These are phyloP conservation scores for Claviceps sp. DNA, from an alignment of 2,329 filamentous ascomycete genomes.

Conservation along the genomic window DNA sequence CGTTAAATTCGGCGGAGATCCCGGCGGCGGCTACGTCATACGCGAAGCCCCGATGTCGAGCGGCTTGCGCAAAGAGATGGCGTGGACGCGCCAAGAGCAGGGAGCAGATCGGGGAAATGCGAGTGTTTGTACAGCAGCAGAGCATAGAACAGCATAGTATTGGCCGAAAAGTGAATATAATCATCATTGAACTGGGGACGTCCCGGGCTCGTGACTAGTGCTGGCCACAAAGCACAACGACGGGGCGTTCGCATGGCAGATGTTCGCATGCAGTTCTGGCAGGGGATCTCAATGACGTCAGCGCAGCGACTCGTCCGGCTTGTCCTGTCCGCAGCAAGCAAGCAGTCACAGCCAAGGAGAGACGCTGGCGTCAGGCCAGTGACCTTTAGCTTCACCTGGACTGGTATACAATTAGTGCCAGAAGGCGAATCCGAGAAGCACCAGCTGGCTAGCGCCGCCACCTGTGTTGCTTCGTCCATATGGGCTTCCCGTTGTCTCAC, in stretches of 20 bases:
- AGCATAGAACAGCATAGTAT: no score
- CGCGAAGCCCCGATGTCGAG: background rate
- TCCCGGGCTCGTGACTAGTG: no score
- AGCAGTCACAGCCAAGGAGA: background rate
- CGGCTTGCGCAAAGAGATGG: no score
- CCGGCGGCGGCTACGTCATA: background rate
- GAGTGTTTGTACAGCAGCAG: no score
- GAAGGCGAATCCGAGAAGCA: conserved; percentile 1
- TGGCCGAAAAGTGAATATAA: no score
- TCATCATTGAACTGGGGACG: no score
- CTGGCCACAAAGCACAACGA: no score
- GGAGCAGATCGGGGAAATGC: no score
- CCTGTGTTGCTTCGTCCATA: background rate
- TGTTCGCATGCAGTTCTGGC: conserved; percentile 5
- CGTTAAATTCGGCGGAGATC: background rate
- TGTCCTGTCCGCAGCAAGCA: background rate
- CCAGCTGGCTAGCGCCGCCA: conserved; percentile 1
- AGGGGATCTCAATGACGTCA: conserved; percentile 13
- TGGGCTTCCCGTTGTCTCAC: background rate
- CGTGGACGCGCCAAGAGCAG: background rate
- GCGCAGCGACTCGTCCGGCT: background rate
- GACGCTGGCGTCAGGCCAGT: background rate
- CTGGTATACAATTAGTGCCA: background rate
- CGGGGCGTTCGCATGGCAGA: no score
- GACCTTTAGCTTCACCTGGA: background rate